Conservation (phyloP, 2,329 filamentous ascomycete species). For the Aspergillus cejpii region DNA sequence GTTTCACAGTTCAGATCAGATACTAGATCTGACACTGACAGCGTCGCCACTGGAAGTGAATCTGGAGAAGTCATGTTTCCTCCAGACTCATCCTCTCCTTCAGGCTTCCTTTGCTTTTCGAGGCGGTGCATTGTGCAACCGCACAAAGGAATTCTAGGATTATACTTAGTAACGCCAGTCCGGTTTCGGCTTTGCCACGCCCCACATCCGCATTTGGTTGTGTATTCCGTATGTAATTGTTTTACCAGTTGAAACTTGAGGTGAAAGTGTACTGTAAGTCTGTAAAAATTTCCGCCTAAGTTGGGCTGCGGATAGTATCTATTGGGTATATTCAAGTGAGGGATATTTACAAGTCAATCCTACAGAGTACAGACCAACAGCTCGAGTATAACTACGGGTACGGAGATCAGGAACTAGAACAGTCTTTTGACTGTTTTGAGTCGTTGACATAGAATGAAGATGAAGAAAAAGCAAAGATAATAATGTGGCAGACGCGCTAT, state of each 20-base stretch:
- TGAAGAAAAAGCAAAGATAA: neutral
- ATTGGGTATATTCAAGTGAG: no score
- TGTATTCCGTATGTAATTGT: neutral
- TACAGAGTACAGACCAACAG: no score
- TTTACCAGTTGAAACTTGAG: neutral
- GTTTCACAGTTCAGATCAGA: no score
- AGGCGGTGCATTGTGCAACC: no score
- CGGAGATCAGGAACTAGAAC: no score
- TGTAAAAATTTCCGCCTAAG: neutral
- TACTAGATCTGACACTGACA: neutral
- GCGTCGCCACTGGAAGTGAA: neutral
- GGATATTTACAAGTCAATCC: no score
- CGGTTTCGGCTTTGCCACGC: slow-evolving; percentile 32
- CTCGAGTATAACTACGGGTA: no score
- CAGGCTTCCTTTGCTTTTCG: neutral
- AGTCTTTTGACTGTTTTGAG: no score
- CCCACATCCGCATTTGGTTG: slow-evolving; percentile 15
- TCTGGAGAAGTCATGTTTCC: neutral
- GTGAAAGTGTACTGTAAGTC: neutral
- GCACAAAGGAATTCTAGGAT: no score
- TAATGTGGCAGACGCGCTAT: slow-evolving; percentile 20
- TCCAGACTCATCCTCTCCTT: no score
- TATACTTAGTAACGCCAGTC: slow-evolving; percentile 14
- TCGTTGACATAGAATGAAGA: no score
- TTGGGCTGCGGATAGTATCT: neutral